Base-by-base conservation (phyloP, 495 filamentous ascomycete species). In the Clohesyomyces aquaticus region DNA sequence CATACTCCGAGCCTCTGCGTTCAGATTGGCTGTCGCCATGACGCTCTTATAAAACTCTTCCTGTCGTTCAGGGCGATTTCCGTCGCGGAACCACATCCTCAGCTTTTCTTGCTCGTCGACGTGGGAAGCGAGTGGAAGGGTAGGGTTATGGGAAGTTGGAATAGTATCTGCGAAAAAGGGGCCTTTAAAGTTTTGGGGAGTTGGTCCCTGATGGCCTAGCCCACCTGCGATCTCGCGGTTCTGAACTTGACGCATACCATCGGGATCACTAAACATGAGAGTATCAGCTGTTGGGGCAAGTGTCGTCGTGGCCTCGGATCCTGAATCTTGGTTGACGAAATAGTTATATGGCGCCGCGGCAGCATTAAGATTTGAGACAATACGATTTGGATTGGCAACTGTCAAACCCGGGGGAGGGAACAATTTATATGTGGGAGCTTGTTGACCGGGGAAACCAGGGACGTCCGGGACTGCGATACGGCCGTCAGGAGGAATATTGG, bases 71-170 rank as follows among this genome's bases (percentile, higher is more conserved):
- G 69, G 71, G 9, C 58, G 73, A 42, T 68, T 72, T 6, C 69
- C 69, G 29, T 65, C 57, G 11, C 42, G 57, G 59, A 71, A 77
- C 74, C 74, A 77, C 22, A 67, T 66, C 16, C 59, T 45, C 1
- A 75, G 54, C 42, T 67, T 56, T 28, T 68, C 60, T 10, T 69
- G 56, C 18, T 65, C 49, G 54, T 35, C 25, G 12, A 41, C 41
- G 14, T 27, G 55, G n/a, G 50, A 18, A 2, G 59, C 22, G 27
- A 64, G 56, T 16, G 60, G 27, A 2, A 49, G 46, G 6, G 53
- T 59, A 10, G 65, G 61, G n/a, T 57, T 49, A 16, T 45, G 47
- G 11, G 61, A 9, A 2, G 65, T 61, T n/a, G 69, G 61, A 22
- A 59, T 66, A 2, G 55, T 29, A n/a, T 63, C 66, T 11, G 25